Base-by-base conservation (phyloP, 768 basidiomycete species). In the Tubosaeta sp. region DNA sequence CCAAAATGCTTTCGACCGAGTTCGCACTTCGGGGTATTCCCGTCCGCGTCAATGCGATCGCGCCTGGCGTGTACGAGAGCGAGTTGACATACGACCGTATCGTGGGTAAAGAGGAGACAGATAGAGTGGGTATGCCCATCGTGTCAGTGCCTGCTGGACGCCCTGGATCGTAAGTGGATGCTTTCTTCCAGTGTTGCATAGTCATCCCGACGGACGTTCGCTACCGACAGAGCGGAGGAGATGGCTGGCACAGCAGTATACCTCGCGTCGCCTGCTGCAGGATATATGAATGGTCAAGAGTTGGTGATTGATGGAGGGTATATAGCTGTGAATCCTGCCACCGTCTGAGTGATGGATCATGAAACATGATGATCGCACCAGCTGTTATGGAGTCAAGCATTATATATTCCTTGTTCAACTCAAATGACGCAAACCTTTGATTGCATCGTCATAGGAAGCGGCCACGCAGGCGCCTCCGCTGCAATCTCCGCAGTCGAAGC, bases 241-340 rank as follows among this genome's bases (percentile, higher is more conserved):
- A 83, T 90, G 71, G 88, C 86, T 9, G 89, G 85, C 8, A 87
- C 88, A 9, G 88, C 73, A 0, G 76, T 91, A 6, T 90, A 88
- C 65, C 77, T 92, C 6, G 85, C 79, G 7, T 88, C 88, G 10
- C 78, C 73, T 10, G 85, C 87, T 3, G 88, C 86, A 32, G 81
- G 75, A 27, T 91, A 88, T 63, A 81, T 79, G 55, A 86, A 86
- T 55, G 89, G 89, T 12, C 88, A 91, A 63, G 86, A 91, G 64
- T 76, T 92, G 39, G 71, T 83, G 16, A 77, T 91, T 33, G 89
- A 92, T 59, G 89, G 90, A 27, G 86, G 88, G 1, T 88, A 79
- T 64, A 49, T 81, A 1, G 77, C 85, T 13, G 86, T 89, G 37
- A 92, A 91, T 62, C 89, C 89, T 31, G 72, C 83, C 2, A 70